These are phyloP conservation scores for Lactarius sp. DNA, from an alignment of 768 basidiomycete genomes.

Conservation along the genomic window DNA sequence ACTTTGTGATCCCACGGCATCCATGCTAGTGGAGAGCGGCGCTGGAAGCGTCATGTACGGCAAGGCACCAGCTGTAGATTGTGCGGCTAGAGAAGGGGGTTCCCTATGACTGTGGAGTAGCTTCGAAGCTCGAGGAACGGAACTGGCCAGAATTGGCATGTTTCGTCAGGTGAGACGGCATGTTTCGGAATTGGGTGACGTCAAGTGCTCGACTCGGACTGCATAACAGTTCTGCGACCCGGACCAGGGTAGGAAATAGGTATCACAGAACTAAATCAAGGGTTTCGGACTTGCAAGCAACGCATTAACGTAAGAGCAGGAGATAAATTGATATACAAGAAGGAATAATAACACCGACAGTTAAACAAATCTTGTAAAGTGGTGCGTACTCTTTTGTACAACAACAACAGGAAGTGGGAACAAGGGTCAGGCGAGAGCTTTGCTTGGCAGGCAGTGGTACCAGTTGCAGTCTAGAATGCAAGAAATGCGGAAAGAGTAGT, in stretches of 20 bases:
- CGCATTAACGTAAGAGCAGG: not conserved
- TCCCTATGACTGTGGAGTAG: not conserved
- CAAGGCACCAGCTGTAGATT: too few relatives aligned
- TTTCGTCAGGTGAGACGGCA: not conserved
- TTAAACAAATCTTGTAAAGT: constrained; percentile 6
- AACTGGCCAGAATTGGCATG: not conserved
- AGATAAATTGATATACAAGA: not conserved
- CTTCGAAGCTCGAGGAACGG: not conserved
- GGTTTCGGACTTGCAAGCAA: too few relatives aligned
- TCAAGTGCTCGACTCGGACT: not conserved
- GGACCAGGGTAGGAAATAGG: not conserved
- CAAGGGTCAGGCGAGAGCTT: not conserved
- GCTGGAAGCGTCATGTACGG: too few relatives aligned
- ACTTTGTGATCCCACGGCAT: too few relatives aligned
- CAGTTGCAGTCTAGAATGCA: constrained; percentile 14
- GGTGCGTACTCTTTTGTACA: constrained; percentile 6
- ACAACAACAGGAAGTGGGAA: too few relatives aligned
- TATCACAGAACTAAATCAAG: not conserved
- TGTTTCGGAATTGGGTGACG: not conserved
- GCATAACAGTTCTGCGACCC: too few relatives aligned
- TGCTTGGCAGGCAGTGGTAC: not conserved
- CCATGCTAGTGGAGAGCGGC: too few relatives aligned
- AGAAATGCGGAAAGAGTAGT: constrained; percentile 12
- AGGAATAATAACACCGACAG: constrained; percentile 3
- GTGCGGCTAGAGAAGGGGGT: not conserved